Conservation (phyloP, 2,329 filamentous ascomycete genomes). For the Claviceps arundinis region DNA sequence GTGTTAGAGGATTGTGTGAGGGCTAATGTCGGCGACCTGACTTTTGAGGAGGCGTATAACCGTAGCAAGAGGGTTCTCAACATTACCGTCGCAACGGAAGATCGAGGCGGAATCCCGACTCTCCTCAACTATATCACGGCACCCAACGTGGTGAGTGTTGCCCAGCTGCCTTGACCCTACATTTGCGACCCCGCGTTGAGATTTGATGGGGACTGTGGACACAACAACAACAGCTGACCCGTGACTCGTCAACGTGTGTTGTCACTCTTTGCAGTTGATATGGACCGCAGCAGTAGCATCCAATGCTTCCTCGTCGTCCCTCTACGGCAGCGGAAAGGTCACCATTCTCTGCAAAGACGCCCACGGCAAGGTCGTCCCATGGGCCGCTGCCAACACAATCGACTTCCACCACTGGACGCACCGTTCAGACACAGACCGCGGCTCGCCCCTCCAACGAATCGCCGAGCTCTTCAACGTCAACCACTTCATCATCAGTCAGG, state of each 20-base stretch:
- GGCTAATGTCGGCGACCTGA: conserved; percentile 75
- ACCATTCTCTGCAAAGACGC: conserved; percentile 67
- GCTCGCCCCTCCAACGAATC: conserved; percentile 53
- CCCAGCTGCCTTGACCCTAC: neutral
- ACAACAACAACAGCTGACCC: neutral
- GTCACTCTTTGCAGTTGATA: conserved; percentile 42
- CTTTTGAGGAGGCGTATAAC: conserved; percentile 84
- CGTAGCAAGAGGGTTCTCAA: conserved; percentile 79
- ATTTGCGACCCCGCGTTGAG: neutral
- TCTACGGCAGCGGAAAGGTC: conserved; percentile 51
- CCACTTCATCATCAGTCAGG: conserved; percentile 89
- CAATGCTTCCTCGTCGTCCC: conserved; percentile 51
- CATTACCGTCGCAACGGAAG: conserved; percentile 73
- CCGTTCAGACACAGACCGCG: conserved; percentile 51
- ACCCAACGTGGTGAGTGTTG: conserved; percentile 66
- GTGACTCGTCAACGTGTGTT: neutral
- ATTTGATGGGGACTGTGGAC: neutral
- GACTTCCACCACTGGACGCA: conserved; percentile 58
- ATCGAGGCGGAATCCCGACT: conserved; percentile 63
- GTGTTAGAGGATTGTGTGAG: conserved; percentile 75
- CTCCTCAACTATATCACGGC: conserved; percentile 86
- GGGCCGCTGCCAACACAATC: conserved; percentile 49
- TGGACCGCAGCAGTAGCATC: conserved; percentile 70
- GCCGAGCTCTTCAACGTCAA: conserved; percentile 84
- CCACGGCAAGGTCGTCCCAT: conserved; percentile 58